These are phyloP conservation scores for Geotrichum klebahnii DNA, from an alignment of 1,139 yeast genomes.

Conservation along the genomic window DNA sequence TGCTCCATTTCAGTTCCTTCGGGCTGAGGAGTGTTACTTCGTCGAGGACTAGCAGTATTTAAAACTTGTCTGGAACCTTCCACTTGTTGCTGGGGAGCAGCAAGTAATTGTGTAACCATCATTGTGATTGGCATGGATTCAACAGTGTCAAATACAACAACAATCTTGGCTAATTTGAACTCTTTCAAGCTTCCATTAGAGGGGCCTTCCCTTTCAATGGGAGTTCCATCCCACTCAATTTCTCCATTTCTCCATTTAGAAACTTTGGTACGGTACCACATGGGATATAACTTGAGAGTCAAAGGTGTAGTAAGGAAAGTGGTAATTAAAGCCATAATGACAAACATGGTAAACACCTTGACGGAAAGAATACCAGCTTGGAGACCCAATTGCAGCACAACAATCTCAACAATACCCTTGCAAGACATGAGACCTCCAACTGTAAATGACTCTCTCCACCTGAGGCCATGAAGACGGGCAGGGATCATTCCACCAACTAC, in stretches of 20 bases:
- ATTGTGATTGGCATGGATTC: conserved; percentile 31
- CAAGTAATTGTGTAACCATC: conserved; percentile 38
- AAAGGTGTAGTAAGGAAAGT: conserved; percentile 74
- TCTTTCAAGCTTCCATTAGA: conserved; percentile 19
- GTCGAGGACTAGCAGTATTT: background rate
- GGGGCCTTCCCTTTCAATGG: conserved; percentile 17
- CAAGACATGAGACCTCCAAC: conserved; percentile 85
- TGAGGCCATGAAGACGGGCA: conserved; percentile 56
- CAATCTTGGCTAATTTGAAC: conserved; percentile 23
- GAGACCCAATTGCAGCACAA: conserved; percentile 69
- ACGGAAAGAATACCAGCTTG: conserved; percentile 62
- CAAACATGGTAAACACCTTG: conserved; percentile 70
- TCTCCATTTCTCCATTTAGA: conserved; percentile 44
- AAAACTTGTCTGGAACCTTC: background rate
- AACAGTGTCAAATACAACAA: conserved; percentile 28
- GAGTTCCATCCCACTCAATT: conserved; percentile 44
- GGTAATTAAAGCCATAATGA: conserved; percentile 72
- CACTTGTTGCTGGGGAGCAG: conserved; percentile 17
- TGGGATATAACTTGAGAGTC: conserved; percentile 56
- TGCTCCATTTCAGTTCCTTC: conserved; percentile 10
- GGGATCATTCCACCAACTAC: conserved; percentile 62
- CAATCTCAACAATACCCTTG: conserved; percentile 70
- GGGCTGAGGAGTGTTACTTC: background rate
- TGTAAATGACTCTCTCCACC: conserved; percentile 67
- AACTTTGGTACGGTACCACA: conserved; percentile 52